phyloP scores from a whole-genome alignment of 2,329 filamentous ascomycete species.

The Myriosclerotinia scirpicola region DNA sequence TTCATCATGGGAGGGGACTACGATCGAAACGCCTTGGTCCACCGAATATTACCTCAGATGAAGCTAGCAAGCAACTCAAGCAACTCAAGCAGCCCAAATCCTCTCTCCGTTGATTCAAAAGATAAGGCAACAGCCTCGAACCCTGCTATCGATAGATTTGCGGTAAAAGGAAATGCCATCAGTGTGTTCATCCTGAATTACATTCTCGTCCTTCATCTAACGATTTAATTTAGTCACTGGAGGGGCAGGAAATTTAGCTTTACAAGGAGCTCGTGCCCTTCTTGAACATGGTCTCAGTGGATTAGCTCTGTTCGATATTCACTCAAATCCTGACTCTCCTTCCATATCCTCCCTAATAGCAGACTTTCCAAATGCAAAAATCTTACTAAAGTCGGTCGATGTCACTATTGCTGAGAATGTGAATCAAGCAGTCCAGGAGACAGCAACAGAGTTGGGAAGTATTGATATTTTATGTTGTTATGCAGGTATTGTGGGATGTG shows the following conservation, averaged over 20 bases:
- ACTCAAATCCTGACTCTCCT: constrained; percentile 46
- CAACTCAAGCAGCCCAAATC: background rate
- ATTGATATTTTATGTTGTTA: constrained; percentile 57
- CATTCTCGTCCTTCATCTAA: background rate
- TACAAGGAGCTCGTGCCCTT: constrained; percentile 58
- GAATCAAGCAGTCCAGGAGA: constrained; percentile 45
- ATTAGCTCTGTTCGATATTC: constrained; percentile 58
- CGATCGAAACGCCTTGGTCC: constrained; percentile 16
- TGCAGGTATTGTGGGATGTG: constrained; percentile 66
- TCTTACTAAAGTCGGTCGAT: constrained; percentile 55
- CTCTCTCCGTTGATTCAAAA: background rate
- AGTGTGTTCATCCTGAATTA: background rate
- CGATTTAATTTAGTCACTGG: constrained; percentile 52
- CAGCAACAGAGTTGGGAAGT: constrained; percentile 48
- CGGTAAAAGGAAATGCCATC: constrained; percentile 21
- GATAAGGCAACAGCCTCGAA: background rate
- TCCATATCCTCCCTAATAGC: constrained; percentile 49
- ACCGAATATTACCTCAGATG: constrained; percentile 21
- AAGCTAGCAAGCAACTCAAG: constrained; percentile 11
- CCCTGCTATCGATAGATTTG: constrained; percentile 14
- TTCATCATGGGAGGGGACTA: constrained; percentile 15
- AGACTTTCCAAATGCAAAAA: constrained; percentile 55
- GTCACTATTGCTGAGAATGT: constrained; percentile 56
- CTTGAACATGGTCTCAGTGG: constrained; percentile 66
- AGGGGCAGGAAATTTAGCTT: constrained; percentile 63